Evolutionary conservation across 805 yeast species (phyloP).

Genomic region (Starmerella powellii): DNA sequence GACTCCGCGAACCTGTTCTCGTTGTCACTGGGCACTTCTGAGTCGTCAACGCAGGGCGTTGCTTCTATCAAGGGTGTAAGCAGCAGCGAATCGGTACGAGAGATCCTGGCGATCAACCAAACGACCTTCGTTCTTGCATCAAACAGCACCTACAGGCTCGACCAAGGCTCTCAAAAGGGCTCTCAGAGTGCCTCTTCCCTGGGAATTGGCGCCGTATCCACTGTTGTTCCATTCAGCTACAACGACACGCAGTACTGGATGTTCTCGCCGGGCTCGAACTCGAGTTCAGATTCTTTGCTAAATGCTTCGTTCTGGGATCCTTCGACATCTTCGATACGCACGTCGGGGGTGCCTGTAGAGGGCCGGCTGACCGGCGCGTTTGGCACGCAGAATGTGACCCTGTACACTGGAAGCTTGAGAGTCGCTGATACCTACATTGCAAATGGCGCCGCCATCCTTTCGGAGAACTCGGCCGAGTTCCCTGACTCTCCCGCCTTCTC

Average conservation of each 20-base stretch:
- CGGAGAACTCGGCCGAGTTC: neutral
- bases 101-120: slow-evolving; percentile 39
- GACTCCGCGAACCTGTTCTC: slow-evolving; percentile 6
- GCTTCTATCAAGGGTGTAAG: too few relatives aligned
- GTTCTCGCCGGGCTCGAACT: too few relatives aligned
- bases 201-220: slow-evolving; percentile 17
- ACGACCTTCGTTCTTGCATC: slow-evolving; percentile 24
- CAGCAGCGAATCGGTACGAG: slow-evolving; percentile 30
- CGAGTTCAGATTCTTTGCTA: slow-evolving; percentile 17
- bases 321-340: neutral
- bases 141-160: neutral
- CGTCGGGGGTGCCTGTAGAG: neutral
- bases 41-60: neutral
- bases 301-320: slow-evolving; percentile 8
- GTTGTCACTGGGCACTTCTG: neutral
- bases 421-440: slow-evolving; percentile 2
- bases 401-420: slow-evolving; percentile 27
- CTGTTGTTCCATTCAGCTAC: slow-evolving; percentile 17
- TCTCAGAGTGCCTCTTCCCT: slow-evolving; percentile 5
- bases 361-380: slow-evolving; percentile 14
- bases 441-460: slow-evolving; percentile 2
- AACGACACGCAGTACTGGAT: slow-evolving; percentile 25
- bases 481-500: neutral
- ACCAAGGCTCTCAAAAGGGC: too few relatives aligned
- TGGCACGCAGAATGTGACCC: slow-evolving; percentile 10